A percentile compares a stretch with the other conserved stretches of the same genome.
These are phyloP conservation scores for Pilasporangium apinafurcum DNA, from an alignment of 352 stramenopile genomes.

Conservation along the genomic window DNA sequence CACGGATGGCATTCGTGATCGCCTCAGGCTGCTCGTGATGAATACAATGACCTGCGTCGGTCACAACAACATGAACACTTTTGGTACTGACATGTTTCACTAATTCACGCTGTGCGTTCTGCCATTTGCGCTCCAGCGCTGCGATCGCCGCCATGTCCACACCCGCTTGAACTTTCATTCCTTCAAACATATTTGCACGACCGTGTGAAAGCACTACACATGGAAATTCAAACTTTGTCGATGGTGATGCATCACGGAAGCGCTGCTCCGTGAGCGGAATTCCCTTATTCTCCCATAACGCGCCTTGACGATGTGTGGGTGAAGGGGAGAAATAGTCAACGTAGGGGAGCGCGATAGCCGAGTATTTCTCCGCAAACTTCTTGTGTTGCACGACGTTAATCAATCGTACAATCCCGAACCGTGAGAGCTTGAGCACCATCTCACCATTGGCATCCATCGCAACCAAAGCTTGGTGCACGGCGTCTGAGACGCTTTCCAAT, in stretches of 20 bases:
- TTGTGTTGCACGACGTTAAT: constrained; percentile 57
- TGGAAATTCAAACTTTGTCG: constrained; percentile 35
- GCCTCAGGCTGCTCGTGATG: constrained; percentile 68
- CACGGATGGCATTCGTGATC: constrained; percentile 42
- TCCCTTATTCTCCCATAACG: constrained; percentile 44
- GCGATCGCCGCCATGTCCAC: constrained; percentile 30
- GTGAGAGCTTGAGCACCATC: constrained; percentile 42
- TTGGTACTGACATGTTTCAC: constrained; percentile 31
- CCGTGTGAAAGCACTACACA: constrained; percentile 69
- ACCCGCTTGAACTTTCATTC: constrained; percentile 47
- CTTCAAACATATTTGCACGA: constrained; percentile 57
- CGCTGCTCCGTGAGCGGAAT: constrained; percentile 53
- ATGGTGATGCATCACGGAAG: constrained; percentile 27
- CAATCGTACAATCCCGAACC: constrained; percentile 59
- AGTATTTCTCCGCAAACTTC: constrained; percentile 53
- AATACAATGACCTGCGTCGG: constrained; percentile 60
- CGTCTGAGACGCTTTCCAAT: constrained; percentile 57
- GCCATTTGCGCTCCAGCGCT: constrained; percentile 61
- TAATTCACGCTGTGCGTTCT: constrained; percentile 46
- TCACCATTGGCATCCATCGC: constrained; percentile 60
- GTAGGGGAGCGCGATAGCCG: constrained; percentile 37
- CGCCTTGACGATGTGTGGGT: constrained; percentile 51
- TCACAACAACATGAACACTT: constrained; percentile 41
- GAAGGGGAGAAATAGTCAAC: constrained; percentile 62
- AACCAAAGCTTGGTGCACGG: constrained; percentile 38